These are phyloP conservation scores for Psilocybe sp. DNA, from an alignment of 768 basidiomycete species.

Conservation along the genomic window DNA sequence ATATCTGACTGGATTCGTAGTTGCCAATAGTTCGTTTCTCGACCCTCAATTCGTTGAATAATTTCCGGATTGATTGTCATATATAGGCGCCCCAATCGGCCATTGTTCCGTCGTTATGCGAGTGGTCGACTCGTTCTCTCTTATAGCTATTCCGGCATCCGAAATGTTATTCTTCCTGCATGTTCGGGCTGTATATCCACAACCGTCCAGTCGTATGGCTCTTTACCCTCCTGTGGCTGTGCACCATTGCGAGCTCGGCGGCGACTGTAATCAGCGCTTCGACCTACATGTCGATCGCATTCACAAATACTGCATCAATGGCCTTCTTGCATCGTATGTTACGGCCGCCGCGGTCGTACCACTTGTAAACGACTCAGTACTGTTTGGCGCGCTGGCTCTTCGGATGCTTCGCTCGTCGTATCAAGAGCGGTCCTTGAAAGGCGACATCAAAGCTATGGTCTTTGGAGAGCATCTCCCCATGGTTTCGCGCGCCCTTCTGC, in stretches of 20 bases:
- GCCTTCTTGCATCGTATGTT: conserved; percentile 8
- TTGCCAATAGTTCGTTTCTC: conserved; percentile 8
- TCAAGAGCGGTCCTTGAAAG: no score
- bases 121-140: conserved; percentile 1
- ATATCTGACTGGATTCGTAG: conserved; percentile 4
- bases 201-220: conserved; percentile 4
- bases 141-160: conserved; percentile 3
- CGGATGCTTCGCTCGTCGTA: no score
- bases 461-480: no score
- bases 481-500: no score
- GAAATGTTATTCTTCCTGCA: conserved; percentile 12
- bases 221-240: conserved; percentile 11
- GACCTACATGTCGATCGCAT: conserved; percentile 1
- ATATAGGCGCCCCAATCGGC: conserved; percentile 12
- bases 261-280: background rate
- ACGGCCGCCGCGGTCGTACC: no score
- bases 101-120: conserved; percentile 2
- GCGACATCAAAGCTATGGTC: no score
- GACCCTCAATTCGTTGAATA: background rate
- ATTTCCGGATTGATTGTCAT: background rate
- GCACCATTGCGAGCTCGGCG: background rate
- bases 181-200: conserved; percentile 10
- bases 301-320: conserved; percentile 12
- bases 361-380: no score
- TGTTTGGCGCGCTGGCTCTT: no score